These are phyloP conservation scores for Phytophthora nicotianae DNA, from an alignment of 352 stramenopile genomes.

Conservation along the genomic window DNA sequence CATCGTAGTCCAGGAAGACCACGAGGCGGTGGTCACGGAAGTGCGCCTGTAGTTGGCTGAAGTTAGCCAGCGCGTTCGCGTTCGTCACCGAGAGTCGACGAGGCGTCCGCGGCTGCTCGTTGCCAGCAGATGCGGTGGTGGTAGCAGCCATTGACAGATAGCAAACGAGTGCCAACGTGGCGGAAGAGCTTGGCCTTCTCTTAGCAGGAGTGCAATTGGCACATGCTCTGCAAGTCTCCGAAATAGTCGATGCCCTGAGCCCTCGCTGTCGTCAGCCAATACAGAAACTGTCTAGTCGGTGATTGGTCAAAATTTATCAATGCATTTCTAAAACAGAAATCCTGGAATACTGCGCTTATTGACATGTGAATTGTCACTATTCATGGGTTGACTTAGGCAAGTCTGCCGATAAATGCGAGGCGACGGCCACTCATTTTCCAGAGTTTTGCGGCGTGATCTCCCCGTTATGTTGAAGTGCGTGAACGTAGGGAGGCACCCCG, in stretches of 20 bases:
- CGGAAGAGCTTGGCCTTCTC: constrained; percentile 22
- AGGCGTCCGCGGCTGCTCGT: constrained; percentile 14
- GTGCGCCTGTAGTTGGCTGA: constrained; percentile 52
- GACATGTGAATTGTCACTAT: not conserved
- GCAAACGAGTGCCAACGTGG: not conserved
- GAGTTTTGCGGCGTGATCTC: not conserved
- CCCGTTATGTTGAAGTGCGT: constrained; percentile 17
- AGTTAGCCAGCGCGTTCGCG: constrained; percentile 80
- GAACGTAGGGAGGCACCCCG: not conserved
- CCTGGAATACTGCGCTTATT: not conserved
- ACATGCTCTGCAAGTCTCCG: constrained; percentile 18
- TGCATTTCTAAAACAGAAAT: not conserved
- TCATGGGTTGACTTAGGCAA: not conserved
- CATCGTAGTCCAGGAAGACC: constrained; percentile 91
- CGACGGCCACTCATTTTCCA: not conserved
- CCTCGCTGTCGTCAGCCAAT: constrained; percentile 29
- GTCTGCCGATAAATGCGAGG: constrained; percentile 1
- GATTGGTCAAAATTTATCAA: constrained; percentile 31
- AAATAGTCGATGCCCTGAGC: constrained; percentile 25
- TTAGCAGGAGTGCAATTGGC: constrained; percentile 22
- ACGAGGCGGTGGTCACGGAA: constrained; percentile 72
- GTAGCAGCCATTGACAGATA: constrained; percentile 24
- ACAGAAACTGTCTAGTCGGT: constrained; percentile 16
- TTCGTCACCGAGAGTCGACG: constrained; percentile 68
- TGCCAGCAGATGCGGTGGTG: constrained; percentile 8